Conservation (phyloP, 371 early-diverging fungal species). For the Actinomucor elegans region DNA sequence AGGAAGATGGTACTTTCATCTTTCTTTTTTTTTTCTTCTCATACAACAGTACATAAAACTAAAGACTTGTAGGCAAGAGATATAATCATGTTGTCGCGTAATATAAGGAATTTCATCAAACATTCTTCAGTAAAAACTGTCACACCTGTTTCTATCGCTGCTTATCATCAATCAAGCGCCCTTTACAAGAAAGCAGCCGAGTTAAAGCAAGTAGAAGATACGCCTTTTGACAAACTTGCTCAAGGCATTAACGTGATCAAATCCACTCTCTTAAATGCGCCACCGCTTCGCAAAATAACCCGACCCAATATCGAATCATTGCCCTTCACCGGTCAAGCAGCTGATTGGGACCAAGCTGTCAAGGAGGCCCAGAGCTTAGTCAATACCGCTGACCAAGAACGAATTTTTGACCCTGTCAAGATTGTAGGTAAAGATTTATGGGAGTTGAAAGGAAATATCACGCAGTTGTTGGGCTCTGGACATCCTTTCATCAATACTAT, state of each 20-base stretch:
- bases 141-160: constrained; percentile 1
- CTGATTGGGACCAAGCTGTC: constrained; percentile 53
- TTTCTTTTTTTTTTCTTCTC: not conserved
- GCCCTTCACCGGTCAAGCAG: constrained; percentile 41
- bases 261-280: constrained; percentile 28
- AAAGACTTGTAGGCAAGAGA: no score
- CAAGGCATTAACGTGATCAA: constrained; percentile 34
- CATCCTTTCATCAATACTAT: constrained; percentile 90
- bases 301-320: constrained; percentile 26
- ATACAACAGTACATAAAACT: no score
- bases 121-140: not conserved
- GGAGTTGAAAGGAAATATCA: constrained; percentile 84
- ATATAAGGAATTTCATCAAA: not conserved
- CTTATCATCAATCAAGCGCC: constrained; percentile 71
- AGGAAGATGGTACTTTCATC: no score
- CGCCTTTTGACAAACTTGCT: constrained; percentile 36
- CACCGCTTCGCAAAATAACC: constrained; percentile 25
- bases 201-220: constrained; percentile 11
- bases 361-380: constrained; percentile 54
- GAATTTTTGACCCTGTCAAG: constrained; percentile 57
- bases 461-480: constrained; percentile 74
- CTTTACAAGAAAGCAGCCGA: constrained; percentile 37
- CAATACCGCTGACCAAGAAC: constrained; percentile 35
- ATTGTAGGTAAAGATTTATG: constrained; percentile 79
- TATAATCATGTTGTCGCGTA: constrained; percentile 16